A percentile compares a stretch with the other conserved stretches of the same genome.
Conservation (phyloP, 2,329 filamentous ascomycete species). For the Akanthomyces lecanii region DNA sequence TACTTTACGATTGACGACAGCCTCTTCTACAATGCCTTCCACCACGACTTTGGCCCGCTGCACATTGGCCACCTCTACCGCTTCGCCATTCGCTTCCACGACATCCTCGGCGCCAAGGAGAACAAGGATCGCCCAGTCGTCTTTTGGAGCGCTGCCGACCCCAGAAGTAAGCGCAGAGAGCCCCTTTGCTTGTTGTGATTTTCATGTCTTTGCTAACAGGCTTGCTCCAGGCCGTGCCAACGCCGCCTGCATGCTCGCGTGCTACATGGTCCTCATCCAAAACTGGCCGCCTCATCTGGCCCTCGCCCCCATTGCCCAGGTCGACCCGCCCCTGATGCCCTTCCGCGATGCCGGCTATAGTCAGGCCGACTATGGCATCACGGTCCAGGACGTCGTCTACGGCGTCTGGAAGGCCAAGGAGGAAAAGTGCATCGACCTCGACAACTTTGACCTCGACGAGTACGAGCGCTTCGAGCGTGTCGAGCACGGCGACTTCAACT, state of each 20-base stretch:
- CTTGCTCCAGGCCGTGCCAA: conserved; percentile 73
- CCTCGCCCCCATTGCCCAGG: conserved; percentile 90
- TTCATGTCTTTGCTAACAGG: neutral
- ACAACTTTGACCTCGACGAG: conserved; percentile 94
- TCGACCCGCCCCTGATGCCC: conserved; percentile 96
- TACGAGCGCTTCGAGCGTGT: conserved; percentile 95
- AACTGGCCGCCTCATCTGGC: conserved; percentile 96
- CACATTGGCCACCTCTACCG: conserved; percentile 97
- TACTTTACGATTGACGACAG: conserved; percentile 95
- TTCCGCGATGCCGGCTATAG: conserved; percentile 98
- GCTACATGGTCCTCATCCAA: conserved; percentile 98
- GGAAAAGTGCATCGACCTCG: conserved; percentile 82
- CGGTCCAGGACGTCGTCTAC: conserved; percentile 95
- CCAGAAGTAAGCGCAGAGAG: conserved; percentile 62
- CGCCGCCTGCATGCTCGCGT: conserved; percentile 88
- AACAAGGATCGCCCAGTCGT: conserved; percentile 89
- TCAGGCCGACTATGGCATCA: conserved; percentile 93
- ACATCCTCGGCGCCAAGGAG: conserved; percentile 85
- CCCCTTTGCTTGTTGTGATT: neutral
- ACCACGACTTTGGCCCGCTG: conserved; percentile 95
- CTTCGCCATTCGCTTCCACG: conserved; percentile 93
- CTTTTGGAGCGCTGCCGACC: conserved; percentile 91
- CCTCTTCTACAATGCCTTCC: conserved; percentile 95
- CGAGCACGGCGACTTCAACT: conserved; percentile 99
- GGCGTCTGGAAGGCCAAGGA: conserved; percentile 99